Percentiles rank a stretch among this genome's conserved stretches.
These are phyloP conservation scores for Domatiomyces globalis DNA, from an alignment of 2,329 filamentous ascomycete species.

Conservation along the genomic window DNA sequence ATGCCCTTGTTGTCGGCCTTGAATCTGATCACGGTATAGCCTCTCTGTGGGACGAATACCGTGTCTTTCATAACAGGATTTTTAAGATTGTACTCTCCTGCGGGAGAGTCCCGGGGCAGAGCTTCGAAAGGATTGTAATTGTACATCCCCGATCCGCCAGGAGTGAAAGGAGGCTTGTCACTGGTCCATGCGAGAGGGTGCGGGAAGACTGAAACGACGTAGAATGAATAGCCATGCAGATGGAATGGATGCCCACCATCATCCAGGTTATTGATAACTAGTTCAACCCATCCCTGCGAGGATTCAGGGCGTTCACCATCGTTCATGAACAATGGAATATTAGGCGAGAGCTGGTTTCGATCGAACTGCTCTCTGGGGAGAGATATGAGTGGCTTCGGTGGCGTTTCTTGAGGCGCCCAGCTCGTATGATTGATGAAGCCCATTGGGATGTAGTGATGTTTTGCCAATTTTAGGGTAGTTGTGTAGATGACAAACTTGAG, in stretches of 20 bases:
- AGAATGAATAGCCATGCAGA: constrained; percentile 41
- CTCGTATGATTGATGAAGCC: constrained; percentile 37
- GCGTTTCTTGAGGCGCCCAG: constrained; percentile 28
- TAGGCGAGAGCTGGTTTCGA: constrained; percentile 26
- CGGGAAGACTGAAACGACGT: constrained; percentile 24
- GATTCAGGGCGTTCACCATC: neutral
- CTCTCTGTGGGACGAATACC: constrained; percentile 6
- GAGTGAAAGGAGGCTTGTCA: constrained; percentile 1
- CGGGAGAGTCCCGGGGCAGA: constrained; percentile 2
- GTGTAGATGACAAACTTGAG: constrained; percentile 34
- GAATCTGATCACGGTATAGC: constrained; percentile 23
- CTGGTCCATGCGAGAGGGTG: constrained; percentile 15
- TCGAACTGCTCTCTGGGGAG: constrained; percentile 29
- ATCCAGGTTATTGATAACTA: constrained; percentile 27
- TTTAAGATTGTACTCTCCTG: constrained; percentile 4
- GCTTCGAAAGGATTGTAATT: constrained; percentile 5
- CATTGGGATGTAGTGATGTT: constrained; percentile 29
- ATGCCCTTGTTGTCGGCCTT: constrained; percentile 25
- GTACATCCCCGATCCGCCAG: constrained; percentile 1
- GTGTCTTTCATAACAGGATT: constrained; percentile 4
- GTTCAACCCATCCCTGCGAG: constrained; percentile 25
- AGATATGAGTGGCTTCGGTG: constrained; percentile 20
- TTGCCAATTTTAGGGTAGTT: constrained; percentile 32
- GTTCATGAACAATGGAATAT: constrained; percentile 1
- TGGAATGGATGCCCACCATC: constrained; percentile 34